Conservation (phyloP, 176 grass and related monocot genomes). For the Oropetium thomaeum region DNA sequence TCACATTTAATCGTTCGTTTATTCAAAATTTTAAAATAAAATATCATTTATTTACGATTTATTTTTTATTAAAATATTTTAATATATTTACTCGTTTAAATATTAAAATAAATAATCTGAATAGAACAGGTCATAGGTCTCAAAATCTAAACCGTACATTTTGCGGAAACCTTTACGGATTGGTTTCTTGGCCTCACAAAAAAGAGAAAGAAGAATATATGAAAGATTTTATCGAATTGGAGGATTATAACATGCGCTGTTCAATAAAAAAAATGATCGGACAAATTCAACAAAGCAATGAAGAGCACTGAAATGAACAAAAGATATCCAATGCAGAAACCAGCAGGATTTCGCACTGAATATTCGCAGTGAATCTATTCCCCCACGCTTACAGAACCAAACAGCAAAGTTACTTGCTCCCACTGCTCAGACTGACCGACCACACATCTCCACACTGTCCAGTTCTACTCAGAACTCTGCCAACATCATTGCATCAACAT, state of each 20-base stretch:
- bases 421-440: slow-evolving; percentile 32
- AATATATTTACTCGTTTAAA: no score
- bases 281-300: neutral
- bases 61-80: no score
- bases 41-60: no score
- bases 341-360: slow-evolving; percentile 29
- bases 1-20: no score
- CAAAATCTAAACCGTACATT: no score
- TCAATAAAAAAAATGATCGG: neutral
- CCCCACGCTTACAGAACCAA: slow-evolving; percentile 6
- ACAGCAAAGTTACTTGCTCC: slow-evolving; percentile 13
- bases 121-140: no score
- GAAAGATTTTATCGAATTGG: neutral
- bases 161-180: no score
- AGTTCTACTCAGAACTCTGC: slow-evolving; percentile 26
- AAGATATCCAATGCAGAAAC: slow-evolving; percentile 14
- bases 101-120: no score
- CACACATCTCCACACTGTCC: slow-evolving; percentile 18
- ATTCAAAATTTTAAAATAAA: no score
- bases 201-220: neutral
- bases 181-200: neutral
- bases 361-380: slow-evolving; percentile 28
- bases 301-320: neutral
- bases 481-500: slow-evolving; percentile 35
- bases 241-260: neutral